Base-by-base conservation (phyloP, 2,329 filamentous ascomycete genomes). In the Clonostachys solani region DNA sequence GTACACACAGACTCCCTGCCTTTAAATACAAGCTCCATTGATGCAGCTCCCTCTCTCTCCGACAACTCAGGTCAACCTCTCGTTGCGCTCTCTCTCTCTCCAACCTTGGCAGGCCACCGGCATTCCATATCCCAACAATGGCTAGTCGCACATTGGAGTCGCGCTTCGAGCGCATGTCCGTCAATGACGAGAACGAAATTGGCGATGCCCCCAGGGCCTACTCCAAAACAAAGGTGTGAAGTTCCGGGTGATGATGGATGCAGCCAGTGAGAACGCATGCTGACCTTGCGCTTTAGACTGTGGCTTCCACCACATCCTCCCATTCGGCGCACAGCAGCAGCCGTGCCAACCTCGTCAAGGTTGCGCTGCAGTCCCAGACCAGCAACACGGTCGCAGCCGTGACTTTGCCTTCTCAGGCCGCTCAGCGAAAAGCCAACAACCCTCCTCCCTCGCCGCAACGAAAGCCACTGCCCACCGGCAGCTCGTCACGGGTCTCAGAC, bases 91-190 rank as follows among this genome's bases (percentile, higher is more conserved):
- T 29, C 23, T 29, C 23, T 29, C 23, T 10, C 23, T 9, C 23
- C 10, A 29, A 29, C 3, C 23, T 29, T 29, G 10, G 9, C 23
- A 29, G 23, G 23, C 23, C 23, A 29, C 23, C 23, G 23, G 23
- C 23, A 29, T 29, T 10, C 23, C 10, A 29, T 29, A 29, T 29
- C 37, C 23, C 35, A 41, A 56, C 52, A 50, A 84, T 92, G 87
- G 82, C 92, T 54, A 81, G 87, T 49, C 82, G 88, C 57, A 83
- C 82, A 45, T 77, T 97, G 42, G 92, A 96, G 72, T 77, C 87
- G 69, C 88, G 89, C 59, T 89, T 97, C 62, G 91, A 96, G 82
- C 86, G 85, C 67, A 81, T 96, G 71, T 86, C 88, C 17, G 89
- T 96, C 52, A 86, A 88, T 58, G 92, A 96, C 62, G 92, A 96